These are phyloP conservation scores for Penicillium sumatraense DNA, from an alignment of 2,329 filamentous ascomycete genomes.

Conservation along the genomic window DNA sequence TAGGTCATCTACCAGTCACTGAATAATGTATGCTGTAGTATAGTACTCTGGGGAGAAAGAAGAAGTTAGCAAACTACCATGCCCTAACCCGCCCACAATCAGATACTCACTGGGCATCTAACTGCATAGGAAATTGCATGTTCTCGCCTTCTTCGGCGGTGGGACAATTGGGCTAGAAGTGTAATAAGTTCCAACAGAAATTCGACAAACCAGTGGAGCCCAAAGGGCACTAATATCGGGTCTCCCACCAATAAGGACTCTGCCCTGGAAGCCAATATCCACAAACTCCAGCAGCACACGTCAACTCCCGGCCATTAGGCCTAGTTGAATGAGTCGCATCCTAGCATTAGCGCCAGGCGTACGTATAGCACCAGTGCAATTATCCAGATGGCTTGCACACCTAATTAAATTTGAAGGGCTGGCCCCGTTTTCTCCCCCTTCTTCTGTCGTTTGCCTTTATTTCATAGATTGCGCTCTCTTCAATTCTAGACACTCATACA, in stretches of 20 bases:
- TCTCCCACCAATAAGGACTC: neutral
- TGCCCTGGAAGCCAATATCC: conserved; percentile 6
- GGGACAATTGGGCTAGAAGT: neutral
- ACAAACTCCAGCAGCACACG: conserved; percentile 12
- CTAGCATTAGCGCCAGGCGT: conserved; percentile 10
- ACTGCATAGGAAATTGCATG: neutral
- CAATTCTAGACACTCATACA: conserved; percentile 1
- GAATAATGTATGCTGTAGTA: no score
- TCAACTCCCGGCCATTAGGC: conserved; percentile 9
- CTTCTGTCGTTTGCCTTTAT: neutral
- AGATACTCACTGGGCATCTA: no score
- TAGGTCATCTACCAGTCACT: neutral
- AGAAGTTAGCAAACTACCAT: neutral
- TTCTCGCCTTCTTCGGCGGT: neutral
- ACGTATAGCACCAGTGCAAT: conserved; percentile 8
- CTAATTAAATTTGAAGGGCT: neutral
- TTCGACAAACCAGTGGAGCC: conserved; percentile 13
- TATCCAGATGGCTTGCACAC: neutral
- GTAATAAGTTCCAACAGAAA: conserved; percentile 5
- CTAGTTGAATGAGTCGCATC: neutral
- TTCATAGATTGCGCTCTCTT: neutral
- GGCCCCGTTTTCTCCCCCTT: neutral
- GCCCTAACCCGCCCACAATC: neutral
- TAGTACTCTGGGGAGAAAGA: no score
- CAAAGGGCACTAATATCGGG: neutral